These are phyloP conservation scores for Arthrobotrys sphaeroides DNA, from an alignment of 2,329 filamentous ascomycete genomes.

Conservation along the genomic window DNA sequence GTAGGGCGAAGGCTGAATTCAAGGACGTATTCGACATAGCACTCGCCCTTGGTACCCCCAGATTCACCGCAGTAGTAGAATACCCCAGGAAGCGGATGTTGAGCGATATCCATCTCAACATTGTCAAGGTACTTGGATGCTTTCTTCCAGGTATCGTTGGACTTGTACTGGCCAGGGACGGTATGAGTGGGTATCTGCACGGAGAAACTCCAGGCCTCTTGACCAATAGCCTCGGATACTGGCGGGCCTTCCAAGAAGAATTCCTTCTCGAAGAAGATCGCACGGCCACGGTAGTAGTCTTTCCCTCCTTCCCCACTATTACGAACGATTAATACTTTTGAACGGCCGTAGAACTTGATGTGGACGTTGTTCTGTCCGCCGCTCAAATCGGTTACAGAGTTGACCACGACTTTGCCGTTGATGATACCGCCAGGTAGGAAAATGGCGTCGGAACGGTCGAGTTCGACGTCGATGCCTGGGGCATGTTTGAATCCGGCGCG, in stretches of 20 bases:
- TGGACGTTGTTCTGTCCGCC: constrained; percentile 15
- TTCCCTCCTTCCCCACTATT: constrained; percentile 34
- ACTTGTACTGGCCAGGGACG: not conserved
- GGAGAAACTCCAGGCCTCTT: constrained; percentile 2
- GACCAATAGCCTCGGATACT: not conserved
- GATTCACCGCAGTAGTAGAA: constrained; percentile 39
- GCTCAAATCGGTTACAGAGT: not conserved
- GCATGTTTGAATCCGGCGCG: constrained; percentile 27
- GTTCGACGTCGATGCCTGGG: constrained; percentile 26
- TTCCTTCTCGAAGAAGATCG: constrained; percentile 18
- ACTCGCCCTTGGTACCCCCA: constrained; percentile 9
- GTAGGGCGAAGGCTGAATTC: constrained; percentile 25
- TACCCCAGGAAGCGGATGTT: constrained; percentile 37
- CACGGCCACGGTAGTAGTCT: constrained; percentile 43
- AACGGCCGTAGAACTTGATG: constrained; percentile 28
- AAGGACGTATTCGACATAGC: constrained; percentile 41
- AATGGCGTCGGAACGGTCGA: constrained; percentile 10
- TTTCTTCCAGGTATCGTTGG: constrained; percentile 37
- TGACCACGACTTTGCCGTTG: constrained; percentile 3
- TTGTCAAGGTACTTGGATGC: constrained; percentile 43
- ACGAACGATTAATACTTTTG: constrained; percentile 38
- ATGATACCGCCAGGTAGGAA: constrained; percentile 37
- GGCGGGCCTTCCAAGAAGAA: constrained; percentile 33
- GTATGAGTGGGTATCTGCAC: constrained; percentile 39
- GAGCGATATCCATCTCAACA: constrained; percentile 31